Base-by-base conservation (phyloP, 768 basidiomycete genomes). In the Tricholomella constricta region DNA sequence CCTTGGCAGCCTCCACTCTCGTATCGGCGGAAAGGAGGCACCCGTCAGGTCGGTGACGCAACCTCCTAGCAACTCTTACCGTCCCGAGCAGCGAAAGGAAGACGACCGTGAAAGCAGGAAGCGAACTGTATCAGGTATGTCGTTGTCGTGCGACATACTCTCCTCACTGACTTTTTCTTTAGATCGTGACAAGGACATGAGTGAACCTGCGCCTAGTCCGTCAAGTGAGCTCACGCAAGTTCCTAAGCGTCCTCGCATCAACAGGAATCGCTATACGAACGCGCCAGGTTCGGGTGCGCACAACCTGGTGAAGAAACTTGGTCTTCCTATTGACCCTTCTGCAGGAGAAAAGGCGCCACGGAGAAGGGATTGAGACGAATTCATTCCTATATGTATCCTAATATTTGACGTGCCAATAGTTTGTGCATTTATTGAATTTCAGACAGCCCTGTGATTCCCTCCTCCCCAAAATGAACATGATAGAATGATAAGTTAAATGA, bases 91-190 rank as follows among this genome's bases (percentile, higher is more conserved):
- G 37, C 65, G 73, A 50, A 77, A 77, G 56, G 85, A 88, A 9
- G 86, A 89, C 15, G 86, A 87, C 25, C 80, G 83, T 43, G 86
- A 88, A 55, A 74, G 65, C 52, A 75, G 87, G 63, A 92, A 92
- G 71, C 80, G 89, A 50, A 81, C 84, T 20, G 69, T 76, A 29
- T 81, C 86, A 65, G 90, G 89, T 89, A 70, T 58, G 81, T 65
- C 37, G 25, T n/a, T 38, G 34, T 29, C 51, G 23, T 43, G 26
- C 35, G 15, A 15, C 15, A 14, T 22, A 38, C 45, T 29, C 45
- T 31, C 46, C 15, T 32, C 42, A 47, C 41, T 52, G 26, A 54
- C 55, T 31, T 41, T 15, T 45, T 17, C 44, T 54, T 25, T 55
- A 88, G 87, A 87, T 63, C 87, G 87, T 25, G 86, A 88, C 40